Base-by-base conservation (phyloP, 176 grass and related monocot species). In the Miscanthus lutarioriparius region DNA sequence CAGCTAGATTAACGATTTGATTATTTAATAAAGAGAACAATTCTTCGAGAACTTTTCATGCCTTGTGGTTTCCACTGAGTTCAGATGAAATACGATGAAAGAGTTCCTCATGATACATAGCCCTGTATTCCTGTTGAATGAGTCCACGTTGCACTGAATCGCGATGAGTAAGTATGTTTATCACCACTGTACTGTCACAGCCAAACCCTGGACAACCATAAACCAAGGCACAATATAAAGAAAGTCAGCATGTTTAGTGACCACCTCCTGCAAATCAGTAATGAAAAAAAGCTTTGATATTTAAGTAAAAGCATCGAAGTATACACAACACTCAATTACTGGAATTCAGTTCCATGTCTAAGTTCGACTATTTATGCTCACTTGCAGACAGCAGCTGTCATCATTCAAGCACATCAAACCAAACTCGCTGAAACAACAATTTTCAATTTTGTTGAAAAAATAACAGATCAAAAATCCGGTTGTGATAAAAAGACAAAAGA, bases 111-210 rank as follows among this genome's bases (percentile, higher is more conserved):
- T 94, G 93, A 83, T 99, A 99, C 97, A 99, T 99, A 30, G 91
- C 15, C 78, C 67, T 86, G 78, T 89, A 96, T 88, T 99, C 97
- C 48, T 99, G 97, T 86, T 99, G 97, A 94, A 99, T 99, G n/a
- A 88, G 64, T 63, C 78, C 49, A 6, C 91, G 91, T 76, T 99
- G 93, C 67, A 91, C 87, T 19, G 93, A 69, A 88, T 99, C 97
- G 11, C 97, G 91, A 33, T 99, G 97, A 69, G 93, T 85, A 94
- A 99, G 86, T 92, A 99, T 96, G 61, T 89, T 91, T 87, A 88
- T 75, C 74, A 99, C 84, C 80, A 84, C 14, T 58, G 89, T 82
- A 92, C 74, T 96, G 45, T 99, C 97, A 58, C 88, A 99, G 25
- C 93, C 97, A 73, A 99, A 92, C 30, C 97, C 97, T 99, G 84